A percentile compares a stretch with the other conserved stretches of the same genome.
Evolutionary conservation across 192 early-diverging fungal genomes (phyloP).

Genomic region (Entomortierella chlamydospora): DNA sequence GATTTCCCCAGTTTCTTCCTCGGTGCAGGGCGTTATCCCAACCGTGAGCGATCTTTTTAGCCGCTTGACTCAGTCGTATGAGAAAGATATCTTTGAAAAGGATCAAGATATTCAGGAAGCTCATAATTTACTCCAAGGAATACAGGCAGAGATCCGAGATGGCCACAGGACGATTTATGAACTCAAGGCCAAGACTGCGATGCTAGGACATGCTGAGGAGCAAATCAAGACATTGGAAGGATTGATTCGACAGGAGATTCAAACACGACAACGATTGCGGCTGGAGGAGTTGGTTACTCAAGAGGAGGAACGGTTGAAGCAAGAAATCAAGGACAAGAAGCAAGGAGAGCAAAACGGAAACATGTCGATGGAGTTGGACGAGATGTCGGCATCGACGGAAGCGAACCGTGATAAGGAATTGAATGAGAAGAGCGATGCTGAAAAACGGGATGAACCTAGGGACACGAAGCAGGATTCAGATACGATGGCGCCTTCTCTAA

Average conservation of each 20-base stretch:
- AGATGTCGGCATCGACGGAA: neutral
- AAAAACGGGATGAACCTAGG: neutral
- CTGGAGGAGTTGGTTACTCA: slow-evolving; percentile 41
- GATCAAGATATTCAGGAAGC: slow-evolving; percentile 56
- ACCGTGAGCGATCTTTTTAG: slow-evolving; percentile 58
- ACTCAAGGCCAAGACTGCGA: slow-evolving; percentile 10
- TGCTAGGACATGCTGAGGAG: slow-evolving; percentile 23
- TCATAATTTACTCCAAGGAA: slow-evolving; percentile 32
- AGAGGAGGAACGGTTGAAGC: slow-evolving; percentile 22
- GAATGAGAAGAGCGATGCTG: neutral
- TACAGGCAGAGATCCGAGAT: slow-evolving; percentile 41
- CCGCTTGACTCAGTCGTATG: slow-evolving; percentile 56
- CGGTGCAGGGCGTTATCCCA: slow-evolving; percentile 24
- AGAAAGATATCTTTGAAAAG: slow-evolving; percentile 59
- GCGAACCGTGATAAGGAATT: neutral
- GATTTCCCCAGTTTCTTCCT: neutral
- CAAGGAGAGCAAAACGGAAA: neutral
- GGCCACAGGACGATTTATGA: slow-evolving; percentile 46
- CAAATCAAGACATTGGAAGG: slow-evolving; percentile 27
- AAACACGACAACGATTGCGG: slow-evolving; percentile 39
- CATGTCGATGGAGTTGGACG: neutral
- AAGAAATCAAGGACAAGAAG: neutral
- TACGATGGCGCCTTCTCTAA: neutral
- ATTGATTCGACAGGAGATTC: slow-evolving; percentile 34
- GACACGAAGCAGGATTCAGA: neutral